Conservation (phyloP, 1,284 basidiomycete species). For the Phenoliferia sp. region DNA sequence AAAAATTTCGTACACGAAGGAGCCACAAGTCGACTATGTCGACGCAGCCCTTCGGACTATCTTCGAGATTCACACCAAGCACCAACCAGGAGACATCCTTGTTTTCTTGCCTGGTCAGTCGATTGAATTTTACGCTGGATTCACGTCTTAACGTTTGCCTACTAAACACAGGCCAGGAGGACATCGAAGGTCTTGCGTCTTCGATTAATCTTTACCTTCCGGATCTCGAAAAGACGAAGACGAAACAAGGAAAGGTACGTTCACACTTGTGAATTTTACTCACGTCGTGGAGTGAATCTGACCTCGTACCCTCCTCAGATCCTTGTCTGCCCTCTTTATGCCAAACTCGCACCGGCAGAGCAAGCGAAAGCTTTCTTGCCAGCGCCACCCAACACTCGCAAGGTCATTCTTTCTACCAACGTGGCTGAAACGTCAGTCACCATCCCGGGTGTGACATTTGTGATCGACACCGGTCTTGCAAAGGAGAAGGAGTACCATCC, state of each 20-base stretch:
- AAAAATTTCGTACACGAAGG: conserved; percentile 53
- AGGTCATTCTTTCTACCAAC: conserved; percentile 90
- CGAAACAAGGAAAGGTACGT: background rate
- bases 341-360: conserved; percentile 69
- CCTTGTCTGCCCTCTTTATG: conserved; percentile 72
- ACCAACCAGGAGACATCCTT: conserved; percentile 76
- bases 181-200: conserved; percentile 82
- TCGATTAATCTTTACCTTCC: conserved; percentile 57
- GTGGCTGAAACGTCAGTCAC: conserved; percentile 98
- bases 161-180: conserved; percentile 73
- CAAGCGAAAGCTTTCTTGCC: conserved; percentile 73
- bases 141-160: background rate
- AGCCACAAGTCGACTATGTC: conserved; percentile 75
- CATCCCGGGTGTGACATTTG: conserved; percentile 90
- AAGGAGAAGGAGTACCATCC: conserved; percentile 81
- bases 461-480: conserved; percentile 89
- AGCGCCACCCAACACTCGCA: conserved; percentile 66
- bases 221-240: conserved; percentile 18
- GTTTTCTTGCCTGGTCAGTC: conserved; percentile 79
- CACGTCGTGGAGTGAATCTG: background rate
- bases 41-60: conserved; percentile 85
- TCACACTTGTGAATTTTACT: background rate
- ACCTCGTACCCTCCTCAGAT: conserved; percentile 52
- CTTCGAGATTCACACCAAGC: conserved; percentile 77
- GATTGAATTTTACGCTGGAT: background rate